These are phyloP conservation scores for Exserohilum turcica DNA, from an alignment of 2,329 filamentous ascomycete genomes.

Conservation along the genomic window DNA sequence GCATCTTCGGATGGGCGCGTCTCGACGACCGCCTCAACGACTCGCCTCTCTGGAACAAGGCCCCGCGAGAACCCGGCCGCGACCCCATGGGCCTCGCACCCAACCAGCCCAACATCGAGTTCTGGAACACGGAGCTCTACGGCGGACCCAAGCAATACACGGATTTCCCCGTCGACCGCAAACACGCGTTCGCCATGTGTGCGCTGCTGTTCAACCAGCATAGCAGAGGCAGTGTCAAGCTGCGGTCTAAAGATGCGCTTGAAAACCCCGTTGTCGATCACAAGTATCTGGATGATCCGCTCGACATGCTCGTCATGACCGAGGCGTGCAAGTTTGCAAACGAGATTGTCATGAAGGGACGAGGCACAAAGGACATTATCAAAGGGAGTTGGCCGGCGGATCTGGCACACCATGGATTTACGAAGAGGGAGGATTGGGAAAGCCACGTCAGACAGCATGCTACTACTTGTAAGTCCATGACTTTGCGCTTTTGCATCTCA, in stretches of 20 bases:
- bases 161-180: slow-evolving; percentile 58
- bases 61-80: slow-evolving; percentile 52
- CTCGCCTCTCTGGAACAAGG: slow-evolving; percentile 60
- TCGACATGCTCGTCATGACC: slow-evolving; percentile 63
- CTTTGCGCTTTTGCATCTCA: neutral
- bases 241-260: slow-evolving; percentile 56
- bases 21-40: slow-evolving; percentile 64
- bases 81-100: slow-evolving; percentile 67
- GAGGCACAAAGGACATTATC: slow-evolving; percentile 63
- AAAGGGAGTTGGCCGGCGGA: slow-evolving; percentile 65
- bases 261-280: slow-evolving; percentile 64
- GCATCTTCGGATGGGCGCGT: slow-evolving; percentile 65
- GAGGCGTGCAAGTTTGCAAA: slow-evolving; percentile 65
- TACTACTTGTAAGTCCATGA: slow-evolving; percentile 59
- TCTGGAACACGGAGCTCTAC: slow-evolving; percentile 67
- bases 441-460: slow-evolving; percentile 62
- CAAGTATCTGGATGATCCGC: slow-evolving; percentile 62
- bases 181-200: slow-evolving; percentile 64
- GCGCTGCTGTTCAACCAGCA: slow-evolving; percentile 63
- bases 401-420: slow-evolving; percentile 59
- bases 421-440: slow-evolving; percentile 63
- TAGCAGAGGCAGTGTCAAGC: slow-evolving; percentile 61
- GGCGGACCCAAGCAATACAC: slow-evolving; percentile 64
- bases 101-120: slow-evolving; percentile 65
- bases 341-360: slow-evolving; percentile 63